Evolutionary conservation across 192 early-diverging fungal genomes (phyloP).

Genomic region (Obelidium mucronatum): DNA sequence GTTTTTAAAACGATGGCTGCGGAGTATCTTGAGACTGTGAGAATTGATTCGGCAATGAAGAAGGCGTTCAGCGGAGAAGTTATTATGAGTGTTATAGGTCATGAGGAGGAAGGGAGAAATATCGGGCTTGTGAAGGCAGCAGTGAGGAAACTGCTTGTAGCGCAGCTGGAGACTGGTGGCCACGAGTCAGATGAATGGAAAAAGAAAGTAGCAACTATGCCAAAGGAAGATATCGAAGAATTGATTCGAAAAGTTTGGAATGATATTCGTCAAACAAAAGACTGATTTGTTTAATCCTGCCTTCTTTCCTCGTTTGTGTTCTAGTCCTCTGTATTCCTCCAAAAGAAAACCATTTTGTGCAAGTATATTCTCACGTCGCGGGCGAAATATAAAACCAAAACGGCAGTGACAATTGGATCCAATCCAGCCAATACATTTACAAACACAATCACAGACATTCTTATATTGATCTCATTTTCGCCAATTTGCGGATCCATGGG

Average conservation of each 20-base stretch:
- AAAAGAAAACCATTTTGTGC: too few species aligned
- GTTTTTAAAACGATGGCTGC: too few species aligned
- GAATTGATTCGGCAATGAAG: neutral
- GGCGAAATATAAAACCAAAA: too few species aligned
- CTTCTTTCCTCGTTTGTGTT: too few species aligned
- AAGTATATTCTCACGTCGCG: too few species aligned
- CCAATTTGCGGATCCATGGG: too few species aligned
- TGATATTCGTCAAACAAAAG: neutral
- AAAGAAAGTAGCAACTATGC: neutral
- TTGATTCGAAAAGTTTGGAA: neutral
- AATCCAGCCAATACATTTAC: too few species aligned
- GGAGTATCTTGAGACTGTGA: neutral
- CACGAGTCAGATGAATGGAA: neutral
- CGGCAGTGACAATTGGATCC: too few species aligned
- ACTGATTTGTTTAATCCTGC: too few species aligned
- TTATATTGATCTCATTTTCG: too few species aligned
- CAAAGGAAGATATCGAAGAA: neutral
- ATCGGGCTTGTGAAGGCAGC: neutral
- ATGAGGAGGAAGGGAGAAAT: neutral
- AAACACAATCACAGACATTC: too few species aligned
- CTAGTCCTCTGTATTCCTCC: too few species aligned
- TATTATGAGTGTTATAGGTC: neutral
- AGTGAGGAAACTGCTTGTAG: neutral
- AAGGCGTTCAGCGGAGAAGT: neutral
- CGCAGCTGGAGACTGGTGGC: neutral